These are phyloP conservation scores for Cercophora sp. DNA, from an alignment of 495 filamentous ascomycete species.

Conservation along the genomic window DNA sequence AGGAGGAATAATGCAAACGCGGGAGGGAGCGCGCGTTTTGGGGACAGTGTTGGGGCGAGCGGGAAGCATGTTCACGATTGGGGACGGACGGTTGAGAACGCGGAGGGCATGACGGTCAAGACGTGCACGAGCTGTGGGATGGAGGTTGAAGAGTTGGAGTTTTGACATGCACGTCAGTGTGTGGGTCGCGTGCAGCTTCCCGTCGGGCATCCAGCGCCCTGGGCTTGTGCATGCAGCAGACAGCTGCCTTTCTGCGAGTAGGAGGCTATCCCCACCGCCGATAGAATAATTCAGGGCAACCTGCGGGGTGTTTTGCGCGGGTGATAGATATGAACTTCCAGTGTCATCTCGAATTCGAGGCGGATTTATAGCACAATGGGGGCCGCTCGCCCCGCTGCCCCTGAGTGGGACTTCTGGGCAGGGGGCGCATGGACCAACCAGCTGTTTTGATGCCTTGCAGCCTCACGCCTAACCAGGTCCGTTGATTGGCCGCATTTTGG, in stretches of 20 bases:
- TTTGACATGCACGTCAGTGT: too few relatives aligned
- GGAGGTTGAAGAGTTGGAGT: slow-evolving; percentile 94
- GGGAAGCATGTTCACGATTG: slow-evolving; percentile 89
- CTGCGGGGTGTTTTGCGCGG: too few relatives aligned
- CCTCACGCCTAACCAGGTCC: slow-evolving; percentile 13
- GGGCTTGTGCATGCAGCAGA: too few relatives aligned
- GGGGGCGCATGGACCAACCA: slow-evolving; percentile 3
- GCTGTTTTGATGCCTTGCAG: slow-evolving; percentile 26
- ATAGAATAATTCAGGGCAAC: too few relatives aligned
- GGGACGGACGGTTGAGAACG: slow-evolving; percentile 75
- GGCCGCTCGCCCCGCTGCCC: too few relatives aligned
- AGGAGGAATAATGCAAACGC: slow-evolving; percentile 52
- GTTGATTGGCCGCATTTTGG: slow-evolving; percentile 18
- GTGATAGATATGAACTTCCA: too few relatives aligned
- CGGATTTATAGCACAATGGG: too few relatives aligned
- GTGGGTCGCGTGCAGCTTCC: too few relatives aligned
- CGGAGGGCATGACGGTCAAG: slow-evolving; percentile 76
- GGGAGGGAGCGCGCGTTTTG: slow-evolving; percentile 49
- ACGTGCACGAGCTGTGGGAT: slow-evolving; percentile 87
- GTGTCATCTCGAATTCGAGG: too few relatives aligned
- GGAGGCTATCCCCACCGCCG: too few relatives aligned
- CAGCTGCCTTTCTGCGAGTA: too few relatives aligned
- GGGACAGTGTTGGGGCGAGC: slow-evolving; percentile 62
- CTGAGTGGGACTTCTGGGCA: slow-evolving; percentile 6
- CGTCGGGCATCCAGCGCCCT: too few relatives aligned